Conservation (phyloP, 2,329 filamentous ascomycete species). For the Monosporascus sp. region DNA sequence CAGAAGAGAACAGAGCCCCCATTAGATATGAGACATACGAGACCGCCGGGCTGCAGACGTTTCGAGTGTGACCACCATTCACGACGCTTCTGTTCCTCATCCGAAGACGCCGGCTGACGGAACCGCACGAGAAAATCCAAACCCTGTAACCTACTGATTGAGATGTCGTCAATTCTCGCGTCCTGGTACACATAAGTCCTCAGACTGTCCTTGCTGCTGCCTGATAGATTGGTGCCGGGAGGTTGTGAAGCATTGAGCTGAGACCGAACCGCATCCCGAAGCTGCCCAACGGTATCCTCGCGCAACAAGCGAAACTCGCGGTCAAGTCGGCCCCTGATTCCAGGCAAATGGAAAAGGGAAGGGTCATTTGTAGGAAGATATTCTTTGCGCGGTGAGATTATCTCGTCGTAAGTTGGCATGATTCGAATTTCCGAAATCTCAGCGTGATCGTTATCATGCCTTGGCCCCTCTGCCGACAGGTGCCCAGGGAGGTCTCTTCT, state of each 20-base stretch:
- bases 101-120: slow-evolving; percentile 34
- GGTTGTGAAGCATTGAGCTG: slow-evolving; percentile 30
- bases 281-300: slow-evolving; percentile 49
- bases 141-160: slow-evolving; percentile 33
- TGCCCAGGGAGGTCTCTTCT: slow-evolving; percentile 28
- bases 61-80: slow-evolving; percentile 48
- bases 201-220: slow-evolving; percentile 17
- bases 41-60: slow-evolving; percentile 41
- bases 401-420: slow-evolving; percentile 44
- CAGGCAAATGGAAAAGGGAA: slow-evolving; percentile 32
- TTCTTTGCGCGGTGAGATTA: slow-evolving; percentile 35
- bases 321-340: slow-evolving; percentile 45
- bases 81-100: slow-evolving; percentile 24
- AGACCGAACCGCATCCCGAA: slow-evolving; percentile 42
- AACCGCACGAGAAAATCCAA: slow-evolving; percentile 41
- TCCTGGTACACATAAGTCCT: slow-evolving; percentile 33
- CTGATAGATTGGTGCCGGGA: slow-evolving; percentile 6
- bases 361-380: slow-evolving; percentile 39
- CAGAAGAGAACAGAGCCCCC: slow-evolving; percentile 35
- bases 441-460: slow-evolving; percentile 46
- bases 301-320: slow-evolving; percentile 50
- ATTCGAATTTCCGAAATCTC: slow-evolving; percentile 43
- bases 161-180: slow-evolving; percentile 24
- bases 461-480: slow-evolving; percentile 25
- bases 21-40: slow-evolving; percentile 44